Conservation (phyloP, 2,329 filamentous ascomycete species). For the Xylariomycetidae sp. region DNA sequence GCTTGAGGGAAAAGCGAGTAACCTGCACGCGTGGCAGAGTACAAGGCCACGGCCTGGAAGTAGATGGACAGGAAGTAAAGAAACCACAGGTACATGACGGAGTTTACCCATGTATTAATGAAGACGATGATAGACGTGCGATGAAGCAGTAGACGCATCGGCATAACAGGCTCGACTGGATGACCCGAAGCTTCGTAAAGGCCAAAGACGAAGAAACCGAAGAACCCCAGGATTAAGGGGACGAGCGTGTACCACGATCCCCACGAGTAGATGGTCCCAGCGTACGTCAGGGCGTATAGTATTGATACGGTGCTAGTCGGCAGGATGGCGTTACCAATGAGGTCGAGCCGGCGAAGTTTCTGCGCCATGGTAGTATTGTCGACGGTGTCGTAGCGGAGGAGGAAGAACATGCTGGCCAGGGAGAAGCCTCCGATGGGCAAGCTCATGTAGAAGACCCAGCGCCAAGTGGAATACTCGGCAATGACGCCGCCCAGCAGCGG, state of each 20-base stretch:
- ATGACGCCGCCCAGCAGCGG: neutral
- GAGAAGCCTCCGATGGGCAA: neutral
- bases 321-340: neutral
- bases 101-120: neutral
- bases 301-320: neutral
- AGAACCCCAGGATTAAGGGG: neutral
- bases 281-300: neutral
- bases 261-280: neutral
- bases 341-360: neutral
- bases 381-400: neutral
- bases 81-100: neutral
- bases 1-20: neutral
- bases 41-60: neutral
- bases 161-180: neutral
- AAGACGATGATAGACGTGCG: neutral
- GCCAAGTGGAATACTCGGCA: neutral
- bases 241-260: neutral
- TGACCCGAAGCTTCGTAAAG: neutral
- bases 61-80: neutral
- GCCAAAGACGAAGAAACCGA: neutral
- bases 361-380: neutral
- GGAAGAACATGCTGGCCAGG: neutral
- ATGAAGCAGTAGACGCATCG: neutral
- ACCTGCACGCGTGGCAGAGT: neutral
- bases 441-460: neutral